These are phyloP conservation scores for Metschnikowia cerradonensis DNA, from an alignment of 805 yeast species.

Conservation along the genomic window DNA sequence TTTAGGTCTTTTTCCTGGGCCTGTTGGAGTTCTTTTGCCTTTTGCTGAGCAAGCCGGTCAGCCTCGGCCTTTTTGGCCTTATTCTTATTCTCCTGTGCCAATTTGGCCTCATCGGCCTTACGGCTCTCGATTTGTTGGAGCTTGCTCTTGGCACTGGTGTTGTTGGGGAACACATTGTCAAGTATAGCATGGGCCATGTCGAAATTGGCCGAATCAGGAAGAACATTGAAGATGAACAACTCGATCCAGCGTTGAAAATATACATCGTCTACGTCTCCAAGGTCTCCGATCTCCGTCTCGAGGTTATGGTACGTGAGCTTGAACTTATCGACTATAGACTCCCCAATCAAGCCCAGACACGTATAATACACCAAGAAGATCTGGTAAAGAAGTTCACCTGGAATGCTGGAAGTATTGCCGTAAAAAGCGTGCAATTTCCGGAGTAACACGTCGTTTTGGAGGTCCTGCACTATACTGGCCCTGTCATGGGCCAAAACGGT, in stretches of 20 bases:
- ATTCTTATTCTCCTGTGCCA: constrained; percentile 9
- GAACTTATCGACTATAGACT: constrained; percentile 12
- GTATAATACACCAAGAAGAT: constrained; percentile 27
- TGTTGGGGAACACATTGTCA: constrained; percentile 6
- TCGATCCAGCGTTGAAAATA: constrained; percentile 26
- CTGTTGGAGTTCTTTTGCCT: constrained; percentile 13
- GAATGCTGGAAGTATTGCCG: constrained; percentile 21
- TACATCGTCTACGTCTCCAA: constrained; percentile 9
- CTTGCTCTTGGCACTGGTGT: constrained; percentile 9
- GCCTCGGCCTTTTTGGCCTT: constrained; percentile 19
- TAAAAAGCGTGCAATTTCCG: constrained; percentile 19
- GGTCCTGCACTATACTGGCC: constrained; percentile 10
- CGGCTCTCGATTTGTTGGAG: constrained; percentile 13
- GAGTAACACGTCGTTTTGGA: constrained; percentile 19
- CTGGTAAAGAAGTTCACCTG: constrained; percentile 32
- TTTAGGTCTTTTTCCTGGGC: constrained; percentile 23
- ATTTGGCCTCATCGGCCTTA: constrained; percentile 5
- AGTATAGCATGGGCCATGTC: constrained; percentile 26
- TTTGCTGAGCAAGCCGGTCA: constrained; percentile 18
- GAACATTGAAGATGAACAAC: constrained; percentile 32
- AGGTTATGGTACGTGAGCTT: constrained; percentile 12
- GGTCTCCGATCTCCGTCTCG: constrained; percentile 6
- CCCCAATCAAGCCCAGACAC: constrained; percentile 17
- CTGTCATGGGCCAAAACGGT: constrained; percentile 6
- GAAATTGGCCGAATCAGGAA: constrained; percentile 28